phyloP scores from a whole-genome alignment of 2,329 filamentous ascomycete species.

The Colletotrichum liaoningense region DNA sequence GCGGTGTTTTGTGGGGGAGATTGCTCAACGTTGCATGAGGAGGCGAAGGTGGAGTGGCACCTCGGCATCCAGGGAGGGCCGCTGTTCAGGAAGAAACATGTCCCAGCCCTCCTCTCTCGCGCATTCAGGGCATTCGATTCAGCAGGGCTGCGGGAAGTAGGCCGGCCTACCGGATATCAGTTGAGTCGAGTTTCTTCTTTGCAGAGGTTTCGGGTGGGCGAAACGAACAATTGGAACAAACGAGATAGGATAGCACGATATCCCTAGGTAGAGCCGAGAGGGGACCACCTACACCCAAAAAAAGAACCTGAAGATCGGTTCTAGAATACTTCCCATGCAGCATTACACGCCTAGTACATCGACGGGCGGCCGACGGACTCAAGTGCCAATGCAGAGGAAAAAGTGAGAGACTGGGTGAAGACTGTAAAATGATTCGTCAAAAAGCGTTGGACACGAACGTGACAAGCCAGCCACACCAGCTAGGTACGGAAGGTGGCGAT shows the following conservation, averaged over 20 bases:
- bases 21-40: slow-evolving; percentile 31
- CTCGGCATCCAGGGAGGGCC: slow-evolving; percentile 31
- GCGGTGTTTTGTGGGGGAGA: slow-evolving; percentile 21
- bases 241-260: not conserved
- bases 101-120: slow-evolving; percentile 12
- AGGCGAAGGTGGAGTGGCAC: slow-evolving; percentile 28
- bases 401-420: slow-evolving; percentile 5
- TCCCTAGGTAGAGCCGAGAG: not conserved
- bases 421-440: slow-evolving; percentile 12
- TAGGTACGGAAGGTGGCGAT: slow-evolving; percentile 20
- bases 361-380: slow-evolving; percentile 5
- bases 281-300: not conserved
- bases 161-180: slow-evolving; percentile 6
- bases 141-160: not conserved
- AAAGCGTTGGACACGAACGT: not conserved
- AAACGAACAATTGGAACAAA: not conserved
- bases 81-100: slow-evolving; percentile 33
- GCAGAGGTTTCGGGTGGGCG: slow-evolving; percentile 10
- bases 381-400: not conserved
- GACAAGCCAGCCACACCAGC: not conserved
- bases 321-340: slow-evolving; percentile 29
- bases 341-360: not conserved
- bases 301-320: slow-evolving; percentile 20
- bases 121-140: not conserved
- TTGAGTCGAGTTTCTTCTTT: not conserved